Evolutionary conservation across 495 filamentous ascomycete genomes (phyloP).

Genomic region (Aspergillus coremiiformis): DNA sequence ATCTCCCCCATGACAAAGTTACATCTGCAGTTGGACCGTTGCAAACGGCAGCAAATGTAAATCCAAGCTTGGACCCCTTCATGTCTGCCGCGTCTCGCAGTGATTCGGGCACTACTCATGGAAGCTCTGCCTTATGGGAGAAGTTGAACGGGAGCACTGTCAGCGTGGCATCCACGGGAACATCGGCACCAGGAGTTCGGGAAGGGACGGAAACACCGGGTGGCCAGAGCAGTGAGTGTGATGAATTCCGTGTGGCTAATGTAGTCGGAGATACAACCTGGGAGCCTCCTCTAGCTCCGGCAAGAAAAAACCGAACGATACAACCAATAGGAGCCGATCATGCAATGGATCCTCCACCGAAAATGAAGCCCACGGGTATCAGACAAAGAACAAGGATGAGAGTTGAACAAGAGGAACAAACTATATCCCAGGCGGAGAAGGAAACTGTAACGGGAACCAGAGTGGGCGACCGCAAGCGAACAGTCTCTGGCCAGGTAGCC

Average conservation of each 20-base stretch:
- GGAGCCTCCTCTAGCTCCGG: slow-evolving; percentile 64
- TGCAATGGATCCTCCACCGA: slow-evolving; percentile 53
- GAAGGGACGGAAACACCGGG: slow-evolving; percentile 39
- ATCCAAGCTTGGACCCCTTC: slow-evolving; percentile 40
- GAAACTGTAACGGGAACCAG: slow-evolving; percentile 29
- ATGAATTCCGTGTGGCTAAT: slow-evolving; percentile 37
- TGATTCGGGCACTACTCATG: slow-evolving; percentile 35
- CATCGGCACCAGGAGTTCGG: slow-evolving; percentile 23
- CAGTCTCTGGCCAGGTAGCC: slow-evolving; percentile 72
- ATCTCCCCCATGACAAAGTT: slow-evolving; percentile 31
- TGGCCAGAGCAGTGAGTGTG: slow-evolving; percentile 36
- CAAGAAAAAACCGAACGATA: slow-evolving; percentile 51
- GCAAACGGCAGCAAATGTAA: slow-evolving; percentile 38
- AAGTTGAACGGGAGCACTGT: slow-evolving; percentile 48
- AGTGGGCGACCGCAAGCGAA: slow-evolving; percentile 65
- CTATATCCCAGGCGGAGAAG: slow-evolving; percentile 28
- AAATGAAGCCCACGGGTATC: slow-evolving; percentile 50
- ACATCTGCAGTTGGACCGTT: slow-evolving; percentile 30
- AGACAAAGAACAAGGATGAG: slow-evolving; percentile 43
- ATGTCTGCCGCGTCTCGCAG: slow-evolving; percentile 35
- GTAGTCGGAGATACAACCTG: slow-evolving; percentile 25
- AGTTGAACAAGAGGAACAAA: slow-evolving; percentile 43
- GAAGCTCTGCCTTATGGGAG: slow-evolving; percentile 49
- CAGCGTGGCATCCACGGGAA: slow-evolving; percentile 26
- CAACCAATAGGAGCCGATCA: slow-evolving; percentile 47